Percentiles rank a stretch among this genome's conserved stretches.
Conservation (phyloP, 371 early-diverging fungal genomes). For the Actinomortierella wolfii region DNA sequence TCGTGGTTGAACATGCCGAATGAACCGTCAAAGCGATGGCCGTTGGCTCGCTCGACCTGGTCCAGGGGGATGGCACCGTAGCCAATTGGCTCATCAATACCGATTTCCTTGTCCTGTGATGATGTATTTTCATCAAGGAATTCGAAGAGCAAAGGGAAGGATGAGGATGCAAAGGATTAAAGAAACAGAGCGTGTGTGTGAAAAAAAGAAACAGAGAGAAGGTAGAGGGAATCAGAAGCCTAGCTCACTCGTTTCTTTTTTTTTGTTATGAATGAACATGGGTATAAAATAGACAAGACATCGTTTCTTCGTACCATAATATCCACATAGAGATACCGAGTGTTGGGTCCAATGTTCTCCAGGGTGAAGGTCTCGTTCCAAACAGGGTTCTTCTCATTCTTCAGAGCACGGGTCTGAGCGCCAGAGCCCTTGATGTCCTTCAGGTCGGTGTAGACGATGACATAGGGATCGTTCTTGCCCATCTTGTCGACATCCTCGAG, state of each 20-base stretch:
- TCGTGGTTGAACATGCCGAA: constrained; percentile 11
- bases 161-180: no score
- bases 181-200: no score
- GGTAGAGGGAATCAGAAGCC: no score
- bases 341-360: constrained; percentile 4
- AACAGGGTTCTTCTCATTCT: constrained; percentile 16
- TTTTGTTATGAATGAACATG: no score
- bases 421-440: constrained; percentile 4
- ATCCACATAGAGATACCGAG: constrained; percentile 17
- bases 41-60: constrained; percentile 9
- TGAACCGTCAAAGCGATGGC: constrained; percentile 5
- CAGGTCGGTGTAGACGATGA: constrained; percentile 4
- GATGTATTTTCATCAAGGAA: no score
- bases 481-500: constrained; percentile 17
- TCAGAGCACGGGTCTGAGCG: constrained; percentile 18
- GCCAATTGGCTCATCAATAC: constrained; percentile 11
- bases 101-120: constrained; percentile 4
- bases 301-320: constrained; percentile 4
- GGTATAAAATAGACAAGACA: no score
- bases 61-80: constrained; percentile 16
- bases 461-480: constrained; percentile 37
- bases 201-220: no score
- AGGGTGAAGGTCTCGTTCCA: constrained; percentile 18
- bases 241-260: no score
- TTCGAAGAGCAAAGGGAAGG: no score